Base-by-base conservation (phyloP, 306 rosid species). In the Dalbergia oliveri region DNA sequence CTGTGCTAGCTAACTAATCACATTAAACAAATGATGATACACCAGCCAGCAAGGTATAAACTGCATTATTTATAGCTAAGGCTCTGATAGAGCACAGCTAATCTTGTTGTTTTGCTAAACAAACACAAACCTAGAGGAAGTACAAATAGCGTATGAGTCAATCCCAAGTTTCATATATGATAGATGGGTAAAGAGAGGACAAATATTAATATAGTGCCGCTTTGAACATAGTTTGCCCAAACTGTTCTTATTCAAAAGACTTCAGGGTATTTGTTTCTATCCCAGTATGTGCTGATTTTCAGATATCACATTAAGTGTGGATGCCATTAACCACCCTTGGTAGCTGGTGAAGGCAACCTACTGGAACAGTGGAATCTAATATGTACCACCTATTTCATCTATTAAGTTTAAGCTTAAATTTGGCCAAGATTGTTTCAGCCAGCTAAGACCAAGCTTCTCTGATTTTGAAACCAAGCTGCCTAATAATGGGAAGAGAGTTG, bases 381-480 rank as follows among this genome's bases (percentile, higher is more conserved):
- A 5, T 31, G 41, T 43, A 43, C 16, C 41, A 60, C 66, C 16
- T 60, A 31, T 12, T 61, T 14, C 10, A 1, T 15, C 4, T 60
- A 33, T 62, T 14, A 62, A 11, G n/a, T 60, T 35, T 61, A 31
- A 26, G 66, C 34, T 61, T 61, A 44, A 61, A 34, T 62, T 15
- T 14, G 41, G 66, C 16, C 5, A 1, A 15, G 7, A 33, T 14
- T 62, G 19, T 62, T 62, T 33, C 19, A 14, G 45, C 68, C 68
- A 62, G 41, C 21, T 14, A 62, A 43, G 72, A 16, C 72, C 34
- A 67, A 67, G 56, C 56, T 67, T 44, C 56, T 45, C 11, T 8
- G 58, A 41, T 47, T 23, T 21, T 23, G 39, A 47, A 69, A 15
- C 75, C 75, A 47, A 69, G 75, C 57, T 69, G 13, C 59, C 41